These are phyloP conservation scores for Rhizoctonia solani DNA, from an alignment of 1,284 basidiomycete species.

Conservation along the genomic window DNA sequence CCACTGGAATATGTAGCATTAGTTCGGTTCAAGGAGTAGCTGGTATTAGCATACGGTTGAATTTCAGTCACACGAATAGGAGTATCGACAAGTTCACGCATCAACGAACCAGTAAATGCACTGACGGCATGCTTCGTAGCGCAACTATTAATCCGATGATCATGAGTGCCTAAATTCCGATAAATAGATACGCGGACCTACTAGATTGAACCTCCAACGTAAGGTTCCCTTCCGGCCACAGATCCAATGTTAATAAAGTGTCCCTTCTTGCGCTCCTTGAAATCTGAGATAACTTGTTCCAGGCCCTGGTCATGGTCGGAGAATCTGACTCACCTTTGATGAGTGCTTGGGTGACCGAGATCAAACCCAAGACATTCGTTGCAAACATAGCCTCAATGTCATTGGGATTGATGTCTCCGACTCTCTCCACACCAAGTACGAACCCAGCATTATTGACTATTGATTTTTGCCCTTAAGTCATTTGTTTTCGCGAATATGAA, in stretches of 20 bases:
- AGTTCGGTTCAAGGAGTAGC: not conserved
- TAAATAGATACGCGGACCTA: conserved; percentile 38
- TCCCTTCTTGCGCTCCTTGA: conserved; percentile 85
- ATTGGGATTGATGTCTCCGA: conserved; percentile 74
- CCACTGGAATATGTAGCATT: conserved; percentile 33
- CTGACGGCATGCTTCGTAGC: conserved; percentile 89
- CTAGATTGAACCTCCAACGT: conserved; percentile 75
- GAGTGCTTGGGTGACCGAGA: conserved; percentile 78
- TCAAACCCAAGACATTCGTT: conserved; percentile 91
- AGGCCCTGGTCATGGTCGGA: conserved; percentile 2
- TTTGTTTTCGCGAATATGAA: not conserved
- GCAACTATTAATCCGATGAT: conserved; percentile 67
- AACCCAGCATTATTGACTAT: conserved; percentile 91
- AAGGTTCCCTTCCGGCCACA: conserved; percentile 89
- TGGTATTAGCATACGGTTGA: conserved; percentile 63
- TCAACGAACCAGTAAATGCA: conserved; percentile 82
- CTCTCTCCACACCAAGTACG: conserved; percentile 79
- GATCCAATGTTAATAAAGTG: conserved; percentile 97
- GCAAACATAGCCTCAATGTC: conserved; percentile 89
- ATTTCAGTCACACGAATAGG: conserved; percentile 90
- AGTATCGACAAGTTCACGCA: conserved; percentile 87
- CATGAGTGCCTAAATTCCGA: conserved; percentile 1
- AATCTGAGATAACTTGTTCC: conserved; percentile 57
- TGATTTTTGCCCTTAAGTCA: conserved; percentile 43
- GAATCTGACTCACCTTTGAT: conserved; percentile 64